phyloP scores from a whole-genome alignment of 2,329 filamentous ascomycete species.

The Myriosclerotinia scirpicola region DNA sequence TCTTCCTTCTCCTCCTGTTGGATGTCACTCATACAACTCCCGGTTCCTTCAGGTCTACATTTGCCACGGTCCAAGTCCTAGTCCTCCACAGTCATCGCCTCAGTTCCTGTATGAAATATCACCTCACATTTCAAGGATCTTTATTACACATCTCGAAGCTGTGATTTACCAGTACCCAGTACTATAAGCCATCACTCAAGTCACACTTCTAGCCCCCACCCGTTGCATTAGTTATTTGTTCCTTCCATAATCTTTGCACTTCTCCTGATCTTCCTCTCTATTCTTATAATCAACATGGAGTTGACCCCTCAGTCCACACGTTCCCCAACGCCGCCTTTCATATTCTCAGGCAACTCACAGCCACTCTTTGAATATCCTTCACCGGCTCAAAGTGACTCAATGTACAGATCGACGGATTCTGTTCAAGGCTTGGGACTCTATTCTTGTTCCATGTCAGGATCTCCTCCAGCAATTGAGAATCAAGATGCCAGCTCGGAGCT shows the following conservation, averaged over 20 bases:
- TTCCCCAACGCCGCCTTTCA: constrained; percentile 38
- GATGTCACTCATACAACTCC: constrained; percentile 12
- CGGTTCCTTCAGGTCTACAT: constrained; percentile 10
- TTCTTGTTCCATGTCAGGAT: constrained; percentile 37
- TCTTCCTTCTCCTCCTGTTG: constrained; percentile 11
- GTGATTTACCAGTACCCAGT: constrained; percentile 5
- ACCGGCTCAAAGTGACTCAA: constrained; percentile 39
- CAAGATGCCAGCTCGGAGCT: constrained; percentile 28
- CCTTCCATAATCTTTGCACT: constrained; percentile 25
- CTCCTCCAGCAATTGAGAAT: constrained; percentile 32
- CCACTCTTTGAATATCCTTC: constrained; percentile 41
- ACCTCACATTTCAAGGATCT: constrained; percentile 21
- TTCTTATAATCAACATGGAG: constrained; percentile 36
- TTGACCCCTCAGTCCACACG: constrained; percentile 40
- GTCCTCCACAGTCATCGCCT: constrained; percentile 20
- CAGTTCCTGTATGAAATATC: constrained; percentile 21
- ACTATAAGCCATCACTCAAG: constrained; percentile 7
- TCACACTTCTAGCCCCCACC: constrained; percentile 25
- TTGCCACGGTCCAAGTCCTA: background rate
- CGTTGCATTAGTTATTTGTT: constrained; percentile 14
- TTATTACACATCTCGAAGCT: constrained; percentile 9
- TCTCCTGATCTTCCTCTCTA: constrained; percentile 24
- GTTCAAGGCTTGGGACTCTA: constrained; percentile 38
- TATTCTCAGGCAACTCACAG: constrained; percentile 36
- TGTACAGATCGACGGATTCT: constrained; percentile 36